Evolutionary conservation across 2,329 filamentous ascomycete species (phyloP).

Genomic region (Colletotrichum theobromicola): DNA sequence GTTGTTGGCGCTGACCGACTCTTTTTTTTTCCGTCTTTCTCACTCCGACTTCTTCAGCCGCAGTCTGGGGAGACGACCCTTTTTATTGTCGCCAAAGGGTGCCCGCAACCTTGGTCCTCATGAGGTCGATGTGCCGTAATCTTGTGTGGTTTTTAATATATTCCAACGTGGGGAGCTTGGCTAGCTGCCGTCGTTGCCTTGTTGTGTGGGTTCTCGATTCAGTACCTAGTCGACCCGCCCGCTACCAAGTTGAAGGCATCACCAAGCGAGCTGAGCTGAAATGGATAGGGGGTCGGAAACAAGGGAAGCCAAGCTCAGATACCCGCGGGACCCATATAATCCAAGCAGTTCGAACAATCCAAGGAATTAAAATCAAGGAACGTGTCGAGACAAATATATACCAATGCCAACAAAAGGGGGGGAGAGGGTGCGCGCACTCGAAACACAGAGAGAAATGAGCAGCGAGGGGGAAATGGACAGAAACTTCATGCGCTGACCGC

Average conservation of each 20-base stretch:
- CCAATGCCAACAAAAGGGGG: background rate
- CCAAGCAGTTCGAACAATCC: background rate
- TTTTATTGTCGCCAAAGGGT: slow-evolving; percentile 2
- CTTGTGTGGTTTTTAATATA: slow-evolving; percentile 6
- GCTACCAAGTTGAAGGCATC: slow-evolving; percentile 9
- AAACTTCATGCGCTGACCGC: background rate
- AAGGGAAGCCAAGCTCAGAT: background rate
- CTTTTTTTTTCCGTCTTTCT: background rate
- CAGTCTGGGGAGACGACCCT: background rate
- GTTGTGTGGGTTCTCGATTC: slow-evolving; percentile 17
- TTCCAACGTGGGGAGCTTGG: slow-evolving; percentile 14
- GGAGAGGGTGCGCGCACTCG: background rate
- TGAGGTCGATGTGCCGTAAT: slow-evolving; percentile 22
- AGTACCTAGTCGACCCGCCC: slow-evolving; percentile 15
- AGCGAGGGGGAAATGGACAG: background rate
- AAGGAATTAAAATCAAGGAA: background rate
- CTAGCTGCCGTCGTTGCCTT: slow-evolving; percentile 1
- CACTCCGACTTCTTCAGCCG: background rate
- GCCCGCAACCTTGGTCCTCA: background rate
- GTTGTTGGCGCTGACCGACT: background rate
- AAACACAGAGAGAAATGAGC: background rate
- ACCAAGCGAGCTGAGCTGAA: background rate
- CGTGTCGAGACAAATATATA: background rate
- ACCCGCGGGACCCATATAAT: background rate
- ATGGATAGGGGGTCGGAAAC: background rate